phyloP scores from a whole-genome alignment of 2,329 filamentous ascomycete genomes.

The Penicillium sp. region DNA sequence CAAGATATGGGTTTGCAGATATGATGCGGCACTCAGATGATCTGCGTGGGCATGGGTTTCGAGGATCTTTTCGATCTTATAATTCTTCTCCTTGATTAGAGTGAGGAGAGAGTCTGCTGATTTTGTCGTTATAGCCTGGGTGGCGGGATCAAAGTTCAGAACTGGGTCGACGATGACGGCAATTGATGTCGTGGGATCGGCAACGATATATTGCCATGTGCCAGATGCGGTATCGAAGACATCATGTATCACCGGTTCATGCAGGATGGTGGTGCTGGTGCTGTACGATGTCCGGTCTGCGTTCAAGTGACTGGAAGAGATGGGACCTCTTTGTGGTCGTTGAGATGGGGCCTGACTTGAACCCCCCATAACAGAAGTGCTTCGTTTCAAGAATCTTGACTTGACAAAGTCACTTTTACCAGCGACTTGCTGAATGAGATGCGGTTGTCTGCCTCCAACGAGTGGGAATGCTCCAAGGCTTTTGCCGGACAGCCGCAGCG shows the following conservation, averaged over 20 bases:
- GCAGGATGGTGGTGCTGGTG: conserved; percentile 1
- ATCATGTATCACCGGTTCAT: conserved; percentile 24
- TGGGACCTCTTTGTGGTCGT: not conserved
- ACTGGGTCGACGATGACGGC: conserved; percentile 66
- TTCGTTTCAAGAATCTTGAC: not conserved
- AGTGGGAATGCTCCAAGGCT: not conserved
- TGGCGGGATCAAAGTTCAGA: conserved; percentile 56
- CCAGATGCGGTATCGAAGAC: conserved; percentile 47
- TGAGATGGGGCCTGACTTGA: not conserved
- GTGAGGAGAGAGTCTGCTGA: conserved; percentile 57
- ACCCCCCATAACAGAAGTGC: not conserved
- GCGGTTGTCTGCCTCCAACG: not conserved
- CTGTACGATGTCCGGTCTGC: conserved; percentile 4
- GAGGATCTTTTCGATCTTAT: conserved; percentile 56
- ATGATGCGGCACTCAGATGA: conserved; percentile 61
- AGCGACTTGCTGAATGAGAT: not conserved
- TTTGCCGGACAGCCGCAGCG: not conserved
- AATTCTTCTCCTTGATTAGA: conserved; percentile 47
- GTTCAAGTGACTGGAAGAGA: not conserved
- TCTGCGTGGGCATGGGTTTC: conserved; percentile 60
- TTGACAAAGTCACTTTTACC: not conserved
- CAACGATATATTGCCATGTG: conserved; percentile 66
- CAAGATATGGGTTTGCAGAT: conserved; percentile 54
- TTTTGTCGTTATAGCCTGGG: conserved; percentile 49
- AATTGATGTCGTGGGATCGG: conserved; percentile 51